Evolutionary conservation across 2,329 filamentous ascomycete genomes (phyloP).

Genomic region (Coniochaeta prunicola): DNA sequence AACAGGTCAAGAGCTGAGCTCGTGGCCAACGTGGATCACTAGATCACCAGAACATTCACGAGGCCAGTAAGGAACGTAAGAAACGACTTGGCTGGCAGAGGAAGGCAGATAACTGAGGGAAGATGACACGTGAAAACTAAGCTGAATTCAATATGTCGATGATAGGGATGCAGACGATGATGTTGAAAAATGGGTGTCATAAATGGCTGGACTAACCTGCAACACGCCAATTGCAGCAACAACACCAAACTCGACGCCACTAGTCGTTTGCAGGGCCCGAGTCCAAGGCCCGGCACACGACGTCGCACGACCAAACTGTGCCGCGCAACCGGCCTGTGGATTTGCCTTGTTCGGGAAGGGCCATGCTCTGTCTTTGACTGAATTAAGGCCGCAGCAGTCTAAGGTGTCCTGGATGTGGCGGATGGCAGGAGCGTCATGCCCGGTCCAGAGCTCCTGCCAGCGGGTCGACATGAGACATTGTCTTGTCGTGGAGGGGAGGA

Average conservation of each 20-base stretch:
- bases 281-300: slow-evolving; percentile 51
- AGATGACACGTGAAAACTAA: too few relatives aligned
- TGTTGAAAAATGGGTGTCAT: neutral
- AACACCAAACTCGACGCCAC: slow-evolving; percentile 48
- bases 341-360: slow-evolving; percentile 40
- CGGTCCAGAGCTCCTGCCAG: slow-evolving; percentile 48
- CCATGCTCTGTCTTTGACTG: slow-evolving; percentile 51
- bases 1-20: too few relatives aligned
- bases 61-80: too few relatives aligned
- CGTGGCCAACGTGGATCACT: too few relatives aligned
- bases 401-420: slow-evolving; percentile 57
- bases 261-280: slow-evolving; percentile 42
- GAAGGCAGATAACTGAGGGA: too few relatives aligned
- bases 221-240: slow-evolving; percentile 45
- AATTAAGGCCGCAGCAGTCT: slow-evolving; percentile 58
- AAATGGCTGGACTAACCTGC: slow-evolving; percentile 48
- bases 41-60: too few relatives aligned
- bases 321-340: slow-evolving; percentile 29
- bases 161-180: too few relatives aligned
- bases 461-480: slow-evolving; percentile 47
- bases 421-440: slow-evolving; percentile 43
- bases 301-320: slow-evolving; percentile 34
- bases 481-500: slow-evolving; percentile 22
- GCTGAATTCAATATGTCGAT: too few relatives aligned
- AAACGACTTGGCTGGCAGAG: too few relatives aligned